Evolutionary conservation across 1,284 basidiomycete genomes (phyloP).

Genomic region (Naganishia cerealis): DNA sequence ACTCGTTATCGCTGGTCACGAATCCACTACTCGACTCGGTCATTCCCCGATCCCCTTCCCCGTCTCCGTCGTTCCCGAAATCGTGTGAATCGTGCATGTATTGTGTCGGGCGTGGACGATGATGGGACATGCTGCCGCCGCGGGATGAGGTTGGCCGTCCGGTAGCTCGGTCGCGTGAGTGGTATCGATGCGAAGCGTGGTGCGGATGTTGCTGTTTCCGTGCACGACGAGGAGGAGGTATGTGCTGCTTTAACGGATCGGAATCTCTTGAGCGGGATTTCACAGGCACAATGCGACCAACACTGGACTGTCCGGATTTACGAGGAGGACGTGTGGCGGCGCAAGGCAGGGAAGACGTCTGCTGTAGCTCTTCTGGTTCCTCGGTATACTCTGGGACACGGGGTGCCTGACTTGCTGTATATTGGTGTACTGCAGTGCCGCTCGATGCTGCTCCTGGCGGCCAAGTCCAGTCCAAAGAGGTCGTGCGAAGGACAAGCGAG

Average conservation of each 20-base stretch:
- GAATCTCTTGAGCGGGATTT: conserved; percentile 12
- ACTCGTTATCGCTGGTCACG: conserved; percentile 19
- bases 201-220: conserved; percentile 10
- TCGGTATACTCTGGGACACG: neutral
- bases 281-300: neutral
- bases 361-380: conserved; percentile 2
- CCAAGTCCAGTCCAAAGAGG: conserved; percentile 17
- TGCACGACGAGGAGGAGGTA: neutral
- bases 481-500: neutral
- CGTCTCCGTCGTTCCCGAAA: conserved; percentile 16
- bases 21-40: conserved; percentile 16
- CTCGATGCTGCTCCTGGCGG: neutral
- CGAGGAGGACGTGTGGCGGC: too few species aligned
- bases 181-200: neutral
- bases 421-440: neutral
- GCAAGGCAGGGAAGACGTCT: too few species aligned
- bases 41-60: neutral
- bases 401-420: neutral
- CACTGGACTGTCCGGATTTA: neutral
- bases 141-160: neutral
- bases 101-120: neutral
- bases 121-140: conserved; percentile 3
- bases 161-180: neutral
- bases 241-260: neutral
- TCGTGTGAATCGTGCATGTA: conserved; percentile 4